These are phyloP conservation scores for Agaricus bisporus DNA, from an alignment of 768 basidiomycete genomes.

Conservation along the genomic window DNA sequence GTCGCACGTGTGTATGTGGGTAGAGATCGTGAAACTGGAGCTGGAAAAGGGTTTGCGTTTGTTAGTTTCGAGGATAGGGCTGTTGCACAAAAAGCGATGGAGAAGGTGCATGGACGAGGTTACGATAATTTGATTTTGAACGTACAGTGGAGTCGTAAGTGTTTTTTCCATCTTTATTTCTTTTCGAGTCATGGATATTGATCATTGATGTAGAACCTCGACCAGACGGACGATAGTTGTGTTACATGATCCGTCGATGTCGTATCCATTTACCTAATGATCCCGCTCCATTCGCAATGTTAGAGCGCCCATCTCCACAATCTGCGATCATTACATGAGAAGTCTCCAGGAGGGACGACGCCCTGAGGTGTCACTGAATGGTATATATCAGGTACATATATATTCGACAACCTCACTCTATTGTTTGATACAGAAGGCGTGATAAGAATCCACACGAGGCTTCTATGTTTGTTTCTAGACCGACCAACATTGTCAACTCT, in stretches of 20 bases:
- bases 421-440: too few relatives aligned
- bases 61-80: slow-evolving; percentile 87
- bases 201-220: slow-evolving; percentile 24
- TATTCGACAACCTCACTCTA: too few relatives aligned
- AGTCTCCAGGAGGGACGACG: too few relatives aligned
- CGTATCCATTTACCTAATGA: slow-evolving; percentile 6
- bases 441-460: too few relatives aligned
- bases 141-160: slow-evolving; percentile 59
- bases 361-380: too few relatives aligned
- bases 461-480: too few relatives aligned
- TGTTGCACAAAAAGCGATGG: slow-evolving; percentile 81
- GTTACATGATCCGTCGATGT: slow-evolving; percentile 5
- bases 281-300: not conserved
- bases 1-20: slow-evolving; percentile 92
- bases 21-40: slow-evolving; percentile 88
- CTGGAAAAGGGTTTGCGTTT: slow-evolving; percentile 96
- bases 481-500: too few relatives aligned
- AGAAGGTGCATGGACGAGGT: slow-evolving; percentile 86
- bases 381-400: too few relatives aligned
- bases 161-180: not conserved
- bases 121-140: slow-evolving; percentile 87
- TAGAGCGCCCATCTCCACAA: too few relatives aligned
- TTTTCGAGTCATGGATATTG: not conserved
- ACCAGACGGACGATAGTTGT: slow-evolving; percentile 26
- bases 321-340: too few relatives aligned